Conservation (phyloP, 1,284 basidiomycete genomes). For the Farysia itapuensis region DNA sequence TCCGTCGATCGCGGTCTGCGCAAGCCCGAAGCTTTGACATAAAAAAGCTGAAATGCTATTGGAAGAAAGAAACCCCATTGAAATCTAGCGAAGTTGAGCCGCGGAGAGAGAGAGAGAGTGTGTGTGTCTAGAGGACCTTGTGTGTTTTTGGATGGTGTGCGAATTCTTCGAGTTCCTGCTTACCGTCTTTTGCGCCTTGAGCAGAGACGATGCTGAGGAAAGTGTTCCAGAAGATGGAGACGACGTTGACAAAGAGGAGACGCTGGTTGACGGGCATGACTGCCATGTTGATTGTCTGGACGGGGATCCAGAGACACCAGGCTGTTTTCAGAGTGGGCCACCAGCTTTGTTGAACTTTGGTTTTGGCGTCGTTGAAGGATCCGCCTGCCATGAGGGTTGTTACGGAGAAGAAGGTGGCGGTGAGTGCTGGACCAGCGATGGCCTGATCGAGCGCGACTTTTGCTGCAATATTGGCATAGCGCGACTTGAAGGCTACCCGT, state of each 20-base stretch:
- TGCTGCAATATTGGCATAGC: constrained; percentile 27
- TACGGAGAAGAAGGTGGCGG: constrained; percentile 36
- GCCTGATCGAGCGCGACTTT: constrained; percentile 48
- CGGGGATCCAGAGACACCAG: constrained; percentile 49
- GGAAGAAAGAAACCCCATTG: no score
- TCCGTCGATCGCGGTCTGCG: not conserved
- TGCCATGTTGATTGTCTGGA: constrained; percentile 48
- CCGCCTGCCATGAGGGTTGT: constrained; percentile 42
- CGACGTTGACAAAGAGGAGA: constrained; percentile 47
- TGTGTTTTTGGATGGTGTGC: no score
- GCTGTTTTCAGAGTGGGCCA: constrained; percentile 44
- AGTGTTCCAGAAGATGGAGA: constrained; percentile 49
- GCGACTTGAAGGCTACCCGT: constrained; percentile 18
- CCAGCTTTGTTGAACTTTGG: constrained; percentile 40
- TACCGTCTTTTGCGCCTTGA: no score
- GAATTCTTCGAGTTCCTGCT: no score
- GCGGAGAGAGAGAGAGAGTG: no score
- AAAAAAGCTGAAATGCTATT: no score
- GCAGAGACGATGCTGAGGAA: constrained; percentile 38
- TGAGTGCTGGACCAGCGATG: constrained; percentile 36
- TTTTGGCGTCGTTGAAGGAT: constrained; percentile 11
- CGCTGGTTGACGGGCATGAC: constrained; percentile 31
- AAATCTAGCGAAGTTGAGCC: no score
- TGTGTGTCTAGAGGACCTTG: no score
- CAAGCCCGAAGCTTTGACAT: no score